Evolutionary conservation across 805 yeast species (phyloP).

Genomic region (Lipomyces yamanashiensis): DNA sequence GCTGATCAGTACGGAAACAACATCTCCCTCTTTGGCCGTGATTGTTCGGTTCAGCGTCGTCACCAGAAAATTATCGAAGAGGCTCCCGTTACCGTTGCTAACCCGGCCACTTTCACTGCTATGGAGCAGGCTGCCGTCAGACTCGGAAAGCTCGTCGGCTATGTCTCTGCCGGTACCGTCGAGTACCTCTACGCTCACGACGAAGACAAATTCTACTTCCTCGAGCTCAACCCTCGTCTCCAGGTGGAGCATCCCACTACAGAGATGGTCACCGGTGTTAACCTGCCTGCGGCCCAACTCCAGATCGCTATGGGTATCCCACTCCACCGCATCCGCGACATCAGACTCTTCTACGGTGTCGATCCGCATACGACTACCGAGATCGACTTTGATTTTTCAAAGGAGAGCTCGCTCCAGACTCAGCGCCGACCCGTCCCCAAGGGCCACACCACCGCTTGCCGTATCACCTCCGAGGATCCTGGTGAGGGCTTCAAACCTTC

Average conservation of each 20-base stretch:
- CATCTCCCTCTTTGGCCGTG: conserved; percentile 96
- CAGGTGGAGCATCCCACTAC: conserved; percentile 99
- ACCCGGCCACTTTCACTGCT: conserved; percentile 75
- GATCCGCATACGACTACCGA: conserved; percentile 91
- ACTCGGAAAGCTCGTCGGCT: conserved; percentile 94
- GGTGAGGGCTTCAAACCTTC: conserved; percentile 99
- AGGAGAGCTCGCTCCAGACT: conserved; percentile 68
- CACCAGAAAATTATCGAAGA: conserved; percentile 99
- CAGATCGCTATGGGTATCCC: conserved; percentile 99
- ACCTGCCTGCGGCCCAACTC: conserved; percentile 96
- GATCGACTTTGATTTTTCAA: conserved; percentile 86
- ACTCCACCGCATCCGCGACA: conserved; percentile 90
- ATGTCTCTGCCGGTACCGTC: conserved; percentile 99
- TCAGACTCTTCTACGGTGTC: conserved; percentile 89
- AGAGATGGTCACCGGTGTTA: conserved; percentile 98
- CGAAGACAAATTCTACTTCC: conserved; percentile 92
- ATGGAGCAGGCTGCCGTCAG: conserved; percentile 99
- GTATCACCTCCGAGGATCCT: conserved; percentile 99
- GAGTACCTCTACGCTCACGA: conserved; percentile 94
- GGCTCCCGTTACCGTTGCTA: conserved; percentile 97
- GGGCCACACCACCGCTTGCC: conserved; percentile 99
- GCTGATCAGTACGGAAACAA: conserved; percentile 99
- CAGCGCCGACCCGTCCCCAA: conserved; percentile 95
- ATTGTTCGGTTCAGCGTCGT: conserved; percentile 99
- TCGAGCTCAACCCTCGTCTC: conserved; percentile 96